Evolutionary conservation across 2,329 filamentous ascomycete species (phyloP), one percentile per base, ranked within the genome.

Genomic region (Alternaria sp.): DNA sequence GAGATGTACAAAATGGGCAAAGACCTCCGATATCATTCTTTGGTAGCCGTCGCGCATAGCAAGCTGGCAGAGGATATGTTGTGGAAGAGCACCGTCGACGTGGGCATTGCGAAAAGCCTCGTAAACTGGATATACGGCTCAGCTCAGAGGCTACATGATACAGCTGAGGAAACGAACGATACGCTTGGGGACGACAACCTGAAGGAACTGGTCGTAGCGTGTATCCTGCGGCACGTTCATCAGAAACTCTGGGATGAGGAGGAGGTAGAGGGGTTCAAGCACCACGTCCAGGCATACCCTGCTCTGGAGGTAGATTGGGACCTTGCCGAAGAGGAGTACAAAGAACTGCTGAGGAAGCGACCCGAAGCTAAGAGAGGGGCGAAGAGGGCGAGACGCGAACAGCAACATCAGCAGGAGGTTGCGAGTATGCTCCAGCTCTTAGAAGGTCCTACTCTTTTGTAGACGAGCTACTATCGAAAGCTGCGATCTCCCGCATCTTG

Each of bases 161-260:
- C 4, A 37, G 15, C 7, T 5, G 33, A 37, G 1, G 0, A 10
- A 0, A 0, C 33, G 2, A n/a, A 37, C 15, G 33, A 37, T 5
- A 37, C 33, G 0, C 0, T 37, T 15, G 33, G 33, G 15, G 33
- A 37, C 0, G 33, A 37, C 15, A 37, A 10, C 8, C 8, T 37
- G 33, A n/a, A 37, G 0, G 33, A 37, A 5, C 15, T 37, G 8
- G 15, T 37, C 4, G 33, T 37, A 10, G 33, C 33, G 33, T 37
- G 33, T 3, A 10, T 37, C 33, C 33, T 37, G 33, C 33, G 15
- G 0, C 33, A 37, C 33, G 8, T 37, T 1, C 33, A 37, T 37
- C 33, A 37, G 8, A 10, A n/a, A 15, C 1, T 37, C 33, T 37
- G 33, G 33, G 33, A n/a, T 3, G 33, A 5, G 33, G 8, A 10